These are phyloP conservation scores for Colletotrichum gigasporum DNA, from an alignment of 2,329 filamentous ascomycete genomes.

Conservation along the genomic window DNA sequence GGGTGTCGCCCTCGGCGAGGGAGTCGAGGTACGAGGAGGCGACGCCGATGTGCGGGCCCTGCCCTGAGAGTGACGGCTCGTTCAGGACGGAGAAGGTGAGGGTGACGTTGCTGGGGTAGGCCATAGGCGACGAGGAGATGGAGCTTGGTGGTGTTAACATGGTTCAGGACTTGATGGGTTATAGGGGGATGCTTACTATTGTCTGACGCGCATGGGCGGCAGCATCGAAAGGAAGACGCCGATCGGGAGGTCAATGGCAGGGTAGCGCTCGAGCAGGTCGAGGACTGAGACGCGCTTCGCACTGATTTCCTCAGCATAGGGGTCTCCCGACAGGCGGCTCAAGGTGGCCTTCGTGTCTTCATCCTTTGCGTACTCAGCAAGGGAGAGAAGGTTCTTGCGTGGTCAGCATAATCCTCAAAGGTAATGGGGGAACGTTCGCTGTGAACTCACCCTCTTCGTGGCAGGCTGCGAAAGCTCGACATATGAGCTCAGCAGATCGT, in stretches of 20 bases:
- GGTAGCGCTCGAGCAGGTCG: constrained; percentile 69
- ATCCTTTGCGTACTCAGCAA: constrained; percentile 43
- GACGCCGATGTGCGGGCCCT: constrained; percentile 65
- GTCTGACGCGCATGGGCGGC: constrained; percentile 64
- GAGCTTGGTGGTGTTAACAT: constrained; percentile 46
- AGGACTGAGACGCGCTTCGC: constrained; percentile 64
- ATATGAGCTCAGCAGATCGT: constrained; percentile 73
- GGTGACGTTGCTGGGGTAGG: constrained; percentile 62
- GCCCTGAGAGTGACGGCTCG: constrained; percentile 57
- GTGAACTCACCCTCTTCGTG: constrained; percentile 69
- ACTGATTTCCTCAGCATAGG: constrained; percentile 50
- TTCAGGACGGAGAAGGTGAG: constrained; percentile 72
- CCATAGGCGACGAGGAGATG: constrained; percentile 75
- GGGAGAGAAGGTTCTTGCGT: constrained; percentile 44
- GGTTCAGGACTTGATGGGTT: too few relatives aligned
- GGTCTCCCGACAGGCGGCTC: constrained; percentile 46
- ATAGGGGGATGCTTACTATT: constrained; percentile 37
- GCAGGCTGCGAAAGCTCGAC: constrained; percentile 79
- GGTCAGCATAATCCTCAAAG: too few relatives aligned
- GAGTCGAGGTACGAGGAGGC: constrained; percentile 68
- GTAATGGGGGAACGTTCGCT: too few relatives aligned
- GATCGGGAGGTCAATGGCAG: constrained; percentile 63
- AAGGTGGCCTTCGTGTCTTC: constrained; percentile 44
- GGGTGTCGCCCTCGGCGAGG: constrained; percentile 52
- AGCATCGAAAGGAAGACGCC: constrained; percentile 71